phyloP scores from a whole-genome alignment of 2,329 filamentous ascomycete species.

The Colletotrichum sp. region DNA sequence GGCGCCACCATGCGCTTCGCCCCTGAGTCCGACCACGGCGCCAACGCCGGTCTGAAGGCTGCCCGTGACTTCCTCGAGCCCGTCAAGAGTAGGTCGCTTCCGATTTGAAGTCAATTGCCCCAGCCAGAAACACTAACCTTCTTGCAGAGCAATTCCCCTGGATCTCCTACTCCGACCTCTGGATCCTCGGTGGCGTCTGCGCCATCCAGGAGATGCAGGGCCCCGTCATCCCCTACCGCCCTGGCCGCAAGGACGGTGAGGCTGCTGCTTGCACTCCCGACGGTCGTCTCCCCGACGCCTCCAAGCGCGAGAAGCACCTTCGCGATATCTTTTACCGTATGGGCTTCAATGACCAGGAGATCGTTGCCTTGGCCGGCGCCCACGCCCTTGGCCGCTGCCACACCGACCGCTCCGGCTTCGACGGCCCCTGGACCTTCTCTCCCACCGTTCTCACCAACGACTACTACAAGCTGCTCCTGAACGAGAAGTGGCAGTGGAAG shows the following conservation, averaged over 20 bases:
- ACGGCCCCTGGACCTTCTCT: constrained; percentile 91
- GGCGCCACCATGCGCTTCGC: constrained; percentile 96
- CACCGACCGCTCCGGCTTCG: constrained; percentile 84
- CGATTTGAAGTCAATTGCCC: constrained; percentile 4
- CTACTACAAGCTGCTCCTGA: constrained; percentile 85
- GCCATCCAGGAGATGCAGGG: constrained; percentile 97
- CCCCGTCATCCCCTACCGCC: constrained; percentile 84
- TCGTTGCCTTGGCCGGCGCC: constrained; percentile 86
- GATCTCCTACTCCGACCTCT: constrained; percentile 96
- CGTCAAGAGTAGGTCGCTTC: constrained; percentile 69
- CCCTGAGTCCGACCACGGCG: constrained; percentile 88
- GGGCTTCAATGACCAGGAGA: constrained; percentile 97
- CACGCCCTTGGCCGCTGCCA: constrained; percentile 92
- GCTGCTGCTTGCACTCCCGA: constrained; percentile 88
- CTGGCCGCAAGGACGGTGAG: constrained; percentile 83
- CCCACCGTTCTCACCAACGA: constrained; percentile 94
- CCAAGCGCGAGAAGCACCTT: constrained; percentile 81
- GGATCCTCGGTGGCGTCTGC: constrained; percentile 86
- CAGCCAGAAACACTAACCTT: constrained; percentile 4
- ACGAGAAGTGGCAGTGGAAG: constrained; percentile 91
- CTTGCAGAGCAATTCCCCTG: constrained; percentile 79
- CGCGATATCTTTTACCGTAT: constrained; percentile 94
- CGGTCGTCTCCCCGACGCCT: constrained; percentile 82
- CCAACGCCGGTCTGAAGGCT: constrained; percentile 86
- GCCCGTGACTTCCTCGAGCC: constrained; percentile 94